Evolutionary conservation across 495 filamentous ascomycete species (phyloP).

Genomic region (Mytilinidion resinicola): DNA sequence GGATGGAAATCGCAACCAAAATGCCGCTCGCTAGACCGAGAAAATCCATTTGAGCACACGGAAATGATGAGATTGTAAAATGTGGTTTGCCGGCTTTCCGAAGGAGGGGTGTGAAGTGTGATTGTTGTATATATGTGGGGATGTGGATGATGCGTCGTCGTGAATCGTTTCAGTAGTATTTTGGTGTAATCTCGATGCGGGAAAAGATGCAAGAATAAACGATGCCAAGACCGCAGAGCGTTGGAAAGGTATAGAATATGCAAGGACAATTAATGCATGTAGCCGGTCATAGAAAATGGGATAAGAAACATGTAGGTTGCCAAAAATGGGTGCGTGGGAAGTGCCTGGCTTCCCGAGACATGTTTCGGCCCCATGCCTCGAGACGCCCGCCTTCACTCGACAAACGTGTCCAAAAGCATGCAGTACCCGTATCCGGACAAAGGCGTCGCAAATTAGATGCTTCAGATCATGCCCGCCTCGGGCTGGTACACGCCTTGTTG

Average conservation of each 20-base stretch:
- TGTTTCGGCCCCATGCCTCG: neutral
- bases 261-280: too few species aligned
- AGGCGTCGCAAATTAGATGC: neutral
- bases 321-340: neutral
- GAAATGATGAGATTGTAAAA: too few species aligned
- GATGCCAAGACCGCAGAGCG: neutral
- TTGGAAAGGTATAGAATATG: neutral
- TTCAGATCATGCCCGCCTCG: constrained; percentile 1
- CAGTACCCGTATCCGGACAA: neutral
- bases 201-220: neutral
- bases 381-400: neutral
- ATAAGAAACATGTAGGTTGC: neutral
- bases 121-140: too few species aligned
- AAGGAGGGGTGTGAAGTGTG: too few species aligned
- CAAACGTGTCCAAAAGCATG: neutral
- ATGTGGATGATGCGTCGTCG: neutral
- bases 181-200: neutral
- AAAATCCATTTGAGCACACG: too few species aligned
- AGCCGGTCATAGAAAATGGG: neutral
- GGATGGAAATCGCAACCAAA: too few species aligned
- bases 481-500: constrained; percentile 28
- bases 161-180: neutral
- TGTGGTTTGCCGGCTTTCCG: too few species aligned
- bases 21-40: too few species aligned
- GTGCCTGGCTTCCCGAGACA: neutral